Percentiles rank a stretch among this genome's conserved stretches.
These are phyloP conservation scores for Sporisorium sorghi DNA, from an alignment of 1,284 basidiomycete genomes.

Conservation along the genomic window DNA sequence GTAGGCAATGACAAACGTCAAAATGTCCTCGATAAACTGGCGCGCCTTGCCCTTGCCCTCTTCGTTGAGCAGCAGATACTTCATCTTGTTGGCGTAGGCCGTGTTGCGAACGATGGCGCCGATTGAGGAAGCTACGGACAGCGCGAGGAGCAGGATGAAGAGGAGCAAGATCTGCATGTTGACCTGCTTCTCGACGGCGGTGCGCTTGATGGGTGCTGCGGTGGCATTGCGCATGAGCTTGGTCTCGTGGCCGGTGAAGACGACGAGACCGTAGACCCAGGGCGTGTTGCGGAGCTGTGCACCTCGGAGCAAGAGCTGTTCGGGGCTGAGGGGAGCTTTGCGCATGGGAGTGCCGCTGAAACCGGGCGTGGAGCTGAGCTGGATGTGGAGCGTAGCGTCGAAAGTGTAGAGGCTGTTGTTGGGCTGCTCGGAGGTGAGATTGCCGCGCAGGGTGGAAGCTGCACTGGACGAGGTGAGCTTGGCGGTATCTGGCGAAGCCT, in stretches of 20 bases:
- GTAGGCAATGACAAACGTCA: conserved; percentile 98
- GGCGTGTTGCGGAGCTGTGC: conserved; percentile 96
- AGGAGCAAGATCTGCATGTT: conserved; percentile 97
- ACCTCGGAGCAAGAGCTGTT: conserved; percentile 92
- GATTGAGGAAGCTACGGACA: conserved; percentile 91
- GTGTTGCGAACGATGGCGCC: conserved; percentile 80
- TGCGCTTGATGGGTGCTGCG: conserved; percentile 92
- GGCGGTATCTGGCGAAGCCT: conserved; percentile 86
- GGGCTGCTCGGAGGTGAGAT: conserved; percentile 91
- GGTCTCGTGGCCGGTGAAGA: conserved; percentile 98
- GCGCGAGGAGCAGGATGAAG: conserved; percentile 84
- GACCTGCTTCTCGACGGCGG: conserved; percentile 94
- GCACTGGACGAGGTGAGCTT: conserved; percentile 81
- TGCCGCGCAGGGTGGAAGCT: conserved; percentile 81
- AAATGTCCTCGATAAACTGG: conserved; percentile 79
- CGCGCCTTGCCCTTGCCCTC: conserved; percentile 63
- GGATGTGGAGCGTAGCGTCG: conserved; percentile 79
- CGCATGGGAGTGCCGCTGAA: conserved; percentile 64
- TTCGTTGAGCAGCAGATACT: conserved; percentile 61
- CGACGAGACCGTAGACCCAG: conserved; percentile 93
- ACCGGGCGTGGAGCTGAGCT: conserved; percentile 59
- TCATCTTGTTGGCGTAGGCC: conserved; percentile 55
- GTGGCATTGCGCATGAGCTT: conserved; percentile 95
- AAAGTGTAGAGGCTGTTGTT: conserved; percentile 98
- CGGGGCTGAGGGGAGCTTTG: conserved; percentile 86